phyloP scores from a whole-genome alignment of 768 basidiomycete species.

The Suillus subaureus region DNA sequence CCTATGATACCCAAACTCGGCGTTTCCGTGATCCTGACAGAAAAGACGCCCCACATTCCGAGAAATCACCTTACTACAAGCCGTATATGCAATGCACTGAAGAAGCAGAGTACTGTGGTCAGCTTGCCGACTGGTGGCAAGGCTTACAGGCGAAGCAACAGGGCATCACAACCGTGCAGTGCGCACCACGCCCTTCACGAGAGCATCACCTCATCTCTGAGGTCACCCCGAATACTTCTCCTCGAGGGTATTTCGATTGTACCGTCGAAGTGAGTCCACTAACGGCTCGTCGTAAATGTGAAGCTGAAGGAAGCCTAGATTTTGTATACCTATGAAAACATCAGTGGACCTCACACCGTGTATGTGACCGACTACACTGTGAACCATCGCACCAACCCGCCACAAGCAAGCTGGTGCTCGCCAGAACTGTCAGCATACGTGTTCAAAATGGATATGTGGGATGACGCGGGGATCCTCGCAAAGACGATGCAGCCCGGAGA shows the following conservation, averaged over 20 bases:
- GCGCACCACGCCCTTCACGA: conserved; percentile 21
- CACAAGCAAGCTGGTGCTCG: conserved; percentile 51
- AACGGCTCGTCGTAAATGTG: neutral
- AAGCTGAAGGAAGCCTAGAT: conserved; percentile 40
- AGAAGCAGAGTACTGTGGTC: conserved; percentile 45
- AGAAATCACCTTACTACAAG: conserved; percentile 45
- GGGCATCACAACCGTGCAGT: conserved; percentile 18
- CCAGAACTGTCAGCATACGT: conserved; percentile 44
- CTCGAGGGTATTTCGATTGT: conserved; percentile 60
- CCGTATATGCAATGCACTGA: conserved; percentile 31
- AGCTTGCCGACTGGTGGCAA: conserved; percentile 54
- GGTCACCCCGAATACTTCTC: conserved; percentile 45
- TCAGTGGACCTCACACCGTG: conserved; percentile 43
- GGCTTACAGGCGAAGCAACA: conserved; percentile 28
- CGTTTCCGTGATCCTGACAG: conserved; percentile 40
- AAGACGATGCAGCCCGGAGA: conserved; percentile 47
- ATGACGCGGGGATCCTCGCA: conserved; percentile 45
- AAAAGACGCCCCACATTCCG: conserved; percentile 40
- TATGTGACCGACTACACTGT: conserved; percentile 71
- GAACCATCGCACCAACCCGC: conserved; percentile 35
- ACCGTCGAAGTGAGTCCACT: conserved; percentile 53
- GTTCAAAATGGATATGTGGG: conserved; percentile 64
- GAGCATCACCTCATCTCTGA: conserved; percentile 53
- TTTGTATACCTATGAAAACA: conserved; percentile 43
- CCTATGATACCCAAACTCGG: conserved; percentile 46